These are phyloP conservation scores for Podila epigama DNA, from an alignment of 192 early-diverging fungal genomes.

Conservation along the genomic window DNA sequence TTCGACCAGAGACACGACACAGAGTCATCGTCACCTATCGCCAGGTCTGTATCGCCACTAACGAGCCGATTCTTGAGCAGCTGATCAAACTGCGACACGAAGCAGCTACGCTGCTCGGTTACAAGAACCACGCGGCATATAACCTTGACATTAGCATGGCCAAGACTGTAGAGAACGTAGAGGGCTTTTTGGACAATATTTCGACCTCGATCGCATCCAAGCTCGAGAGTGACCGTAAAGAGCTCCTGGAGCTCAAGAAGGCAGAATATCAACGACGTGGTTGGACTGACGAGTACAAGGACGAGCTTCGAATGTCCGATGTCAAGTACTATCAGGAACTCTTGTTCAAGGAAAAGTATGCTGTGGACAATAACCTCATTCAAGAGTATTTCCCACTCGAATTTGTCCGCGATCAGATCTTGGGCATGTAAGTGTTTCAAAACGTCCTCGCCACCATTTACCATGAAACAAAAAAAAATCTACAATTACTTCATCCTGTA, in stretches of 20 bases:
- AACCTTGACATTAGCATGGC: slow-evolving; percentile 87
- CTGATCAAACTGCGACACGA: slow-evolving; percentile 58
- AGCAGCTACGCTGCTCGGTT: slow-evolving; percentile 70
- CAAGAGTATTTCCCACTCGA: slow-evolving; percentile 75
- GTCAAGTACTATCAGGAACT: slow-evolving; percentile 75
- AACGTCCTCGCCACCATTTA: slow-evolving; percentile 6
- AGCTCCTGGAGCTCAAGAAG: slow-evolving; percentile 70
- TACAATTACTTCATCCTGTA: neutral
- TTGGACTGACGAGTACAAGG: slow-evolving; percentile 63
- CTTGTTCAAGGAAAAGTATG: slow-evolving; percentile 74
- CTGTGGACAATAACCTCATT: slow-evolving; percentile 80
- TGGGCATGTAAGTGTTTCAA: slow-evolving; percentile 28
- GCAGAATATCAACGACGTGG: slow-evolving; percentile 51
- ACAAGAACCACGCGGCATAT: slow-evolving; percentile 73
- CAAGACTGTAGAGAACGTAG: slow-evolving; percentile 68
- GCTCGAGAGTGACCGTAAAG: slow-evolving; percentile 64
- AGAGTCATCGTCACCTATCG: slow-evolving; percentile 32
- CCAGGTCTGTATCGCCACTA: slow-evolving; percentile 46
- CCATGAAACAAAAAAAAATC: slow-evolving; percentile 10
- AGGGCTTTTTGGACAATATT: slow-evolving; percentile 73
- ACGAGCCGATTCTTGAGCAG: slow-evolving; percentile 38
- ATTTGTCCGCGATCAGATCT: slow-evolving; percentile 64
- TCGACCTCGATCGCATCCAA: slow-evolving; percentile 62
- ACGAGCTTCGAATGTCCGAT: slow-evolving; percentile 76
- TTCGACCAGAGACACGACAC: slow-evolving; percentile 14